Conservation (phyloP, 2,329 filamentous ascomycete species). For the Stachybotrys elegans region DNA sequence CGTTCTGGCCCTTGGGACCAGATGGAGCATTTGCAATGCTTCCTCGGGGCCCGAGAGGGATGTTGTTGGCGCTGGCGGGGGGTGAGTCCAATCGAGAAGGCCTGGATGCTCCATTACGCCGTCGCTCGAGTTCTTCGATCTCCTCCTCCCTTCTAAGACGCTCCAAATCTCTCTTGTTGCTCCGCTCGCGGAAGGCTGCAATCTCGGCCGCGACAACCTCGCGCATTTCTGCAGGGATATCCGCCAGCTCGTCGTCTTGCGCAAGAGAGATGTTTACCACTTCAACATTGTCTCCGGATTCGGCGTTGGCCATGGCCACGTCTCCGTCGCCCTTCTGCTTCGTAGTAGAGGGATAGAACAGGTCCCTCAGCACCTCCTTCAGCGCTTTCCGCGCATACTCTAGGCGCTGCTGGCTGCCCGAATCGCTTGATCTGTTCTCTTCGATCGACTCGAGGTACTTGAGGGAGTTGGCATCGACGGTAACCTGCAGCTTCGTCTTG, state of each 20-base stretch:
- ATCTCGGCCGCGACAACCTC: slow-evolving; percentile 94
- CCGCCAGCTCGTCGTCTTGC: slow-evolving; percentile 86
- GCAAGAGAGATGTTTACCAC: slow-evolving; percentile 85
- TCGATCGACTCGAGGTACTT: slow-evolving; percentile 84
- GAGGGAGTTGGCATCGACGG: slow-evolving; percentile 75
- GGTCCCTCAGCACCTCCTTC: slow-evolving; percentile 60
- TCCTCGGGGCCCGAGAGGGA: slow-evolving; percentile 29
- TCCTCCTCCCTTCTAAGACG: slow-evolving; percentile 86
- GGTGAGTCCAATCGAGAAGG: slow-evolving; percentile 68
- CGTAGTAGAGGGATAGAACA: slow-evolving; percentile 61
- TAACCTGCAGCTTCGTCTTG: slow-evolving; percentile 65
- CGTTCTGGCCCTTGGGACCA: slow-evolving; percentile 60
- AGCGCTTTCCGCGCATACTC: slow-evolving; percentile 66
- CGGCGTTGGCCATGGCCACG: slow-evolving; percentile 61
- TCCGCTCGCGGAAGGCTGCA: slow-evolving; percentile 86
- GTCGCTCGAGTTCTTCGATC: slow-evolving; percentile 78
- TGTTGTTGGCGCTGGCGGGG: slow-evolving; percentile 58
- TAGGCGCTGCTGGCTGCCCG: slow-evolving; percentile 60
- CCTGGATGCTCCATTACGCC: slow-evolving; percentile 59
- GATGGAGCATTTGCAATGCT: slow-evolving; percentile 71
- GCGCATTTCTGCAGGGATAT: slow-evolving; percentile 94
- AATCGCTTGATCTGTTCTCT: slow-evolving; percentile 58
- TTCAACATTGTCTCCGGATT: slow-evolving; percentile 64
- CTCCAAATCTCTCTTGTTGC: slow-evolving; percentile 82
- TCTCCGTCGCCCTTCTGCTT: slow-evolving; percentile 60